Percentiles rank a stretch among this genome's conserved stretches.
phyloP scores from a whole-genome alignment of 345 rosid species.

The Gossypium rotundifolium region DNA sequence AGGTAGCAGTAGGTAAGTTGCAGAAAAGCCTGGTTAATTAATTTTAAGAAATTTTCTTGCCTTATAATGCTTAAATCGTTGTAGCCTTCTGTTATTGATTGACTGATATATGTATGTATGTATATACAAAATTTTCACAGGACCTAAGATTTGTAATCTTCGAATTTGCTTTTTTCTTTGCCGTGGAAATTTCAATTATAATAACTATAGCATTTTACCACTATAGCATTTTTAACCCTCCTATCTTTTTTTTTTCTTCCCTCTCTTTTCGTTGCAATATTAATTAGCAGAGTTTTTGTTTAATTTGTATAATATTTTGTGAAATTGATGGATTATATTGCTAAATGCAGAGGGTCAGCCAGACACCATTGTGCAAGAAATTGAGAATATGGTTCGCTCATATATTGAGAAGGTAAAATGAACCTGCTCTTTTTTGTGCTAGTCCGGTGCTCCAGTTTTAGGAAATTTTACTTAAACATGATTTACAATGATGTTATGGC shows the following conservation, averaged over 20 bases:
- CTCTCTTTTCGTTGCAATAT: not conserved
- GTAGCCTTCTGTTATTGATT: not conserved
- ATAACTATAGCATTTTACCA: not conserved
- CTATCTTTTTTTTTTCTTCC: not conserved
- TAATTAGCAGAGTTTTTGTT: not conserved
- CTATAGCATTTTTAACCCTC: not conserved
- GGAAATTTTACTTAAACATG: not conserved
- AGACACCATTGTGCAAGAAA: conserved; percentile 86
- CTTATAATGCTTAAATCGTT: not conserved
- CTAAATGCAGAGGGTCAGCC: conserved; percentile 87
- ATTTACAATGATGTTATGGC: not conserved
- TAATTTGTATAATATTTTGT: not conserved
- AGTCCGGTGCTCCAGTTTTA: not conserved
- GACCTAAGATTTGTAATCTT: not conserved
- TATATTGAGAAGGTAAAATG: conserved; percentile 87
- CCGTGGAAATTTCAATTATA: not conserved
- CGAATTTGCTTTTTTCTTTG: not conserved
- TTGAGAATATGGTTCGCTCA: conserved; percentile 96
- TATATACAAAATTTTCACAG: not conserved
- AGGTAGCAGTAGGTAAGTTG: conserved; percentile 93
- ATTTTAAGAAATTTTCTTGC: not conserved
- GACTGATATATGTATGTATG: not conserved
- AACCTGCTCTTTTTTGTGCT: not conserved
- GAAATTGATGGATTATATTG: conserved; percentile 12
- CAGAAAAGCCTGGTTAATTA: not conserved